phyloP scores from a whole-genome alignment of 495 filamentous ascomycete genomes.

The Hypoxylon intermedium region DNA sequence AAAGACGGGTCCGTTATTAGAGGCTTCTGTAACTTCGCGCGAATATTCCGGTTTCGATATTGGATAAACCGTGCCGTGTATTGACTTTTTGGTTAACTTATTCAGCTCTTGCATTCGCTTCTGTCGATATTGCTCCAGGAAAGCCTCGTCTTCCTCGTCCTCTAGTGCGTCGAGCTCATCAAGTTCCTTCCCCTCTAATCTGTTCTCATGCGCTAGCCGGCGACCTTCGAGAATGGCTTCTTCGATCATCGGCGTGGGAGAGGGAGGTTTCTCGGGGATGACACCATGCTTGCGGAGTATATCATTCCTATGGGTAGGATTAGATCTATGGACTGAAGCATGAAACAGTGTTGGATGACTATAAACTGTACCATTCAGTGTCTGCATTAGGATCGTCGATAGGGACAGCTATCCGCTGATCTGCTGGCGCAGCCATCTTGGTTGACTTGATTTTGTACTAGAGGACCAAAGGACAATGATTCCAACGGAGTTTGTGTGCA shows the following conservation, averaged over 20 bases:
- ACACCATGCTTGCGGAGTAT: conserved; percentile 96
- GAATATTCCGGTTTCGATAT: conserved; percentile 92
- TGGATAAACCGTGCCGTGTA: conserved; percentile 89
- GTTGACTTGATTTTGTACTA: no score
- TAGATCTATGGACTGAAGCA: conserved; percentile 3
- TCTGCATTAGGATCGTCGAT: conserved; percentile 95
- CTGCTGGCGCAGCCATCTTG: conserved; percentile 75
- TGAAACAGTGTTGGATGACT: neutral
- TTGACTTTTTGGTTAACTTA: conserved; percentile 71
- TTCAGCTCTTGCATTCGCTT: conserved; percentile 83
- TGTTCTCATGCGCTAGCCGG: conserved; percentile 81
- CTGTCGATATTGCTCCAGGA: conserved; percentile 84
- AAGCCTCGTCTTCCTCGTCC: conserved; percentile 88
- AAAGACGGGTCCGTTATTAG: conserved; percentile 72
- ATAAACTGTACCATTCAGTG: conserved; percentile 82
- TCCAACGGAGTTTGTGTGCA: no score
- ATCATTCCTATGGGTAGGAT: conserved; percentile 80
- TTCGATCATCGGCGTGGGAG: conserved; percentile 91
- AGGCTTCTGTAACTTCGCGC: conserved; percentile 91
- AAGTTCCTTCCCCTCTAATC: conserved; percentile 89
- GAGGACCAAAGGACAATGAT: no score
- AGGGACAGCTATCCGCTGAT: conserved; percentile 73
- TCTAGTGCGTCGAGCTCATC: conserved; percentile 94
- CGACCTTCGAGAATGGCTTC: conserved; percentile 89
- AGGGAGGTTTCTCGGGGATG: conserved; percentile 95